Percentiles rank a stretch among this genome's conserved stretches.
These are phyloP conservation scores for Zasmidium angulare DNA, from an alignment of 2,329 filamentous ascomycete species.

Conservation along the genomic window DNA sequence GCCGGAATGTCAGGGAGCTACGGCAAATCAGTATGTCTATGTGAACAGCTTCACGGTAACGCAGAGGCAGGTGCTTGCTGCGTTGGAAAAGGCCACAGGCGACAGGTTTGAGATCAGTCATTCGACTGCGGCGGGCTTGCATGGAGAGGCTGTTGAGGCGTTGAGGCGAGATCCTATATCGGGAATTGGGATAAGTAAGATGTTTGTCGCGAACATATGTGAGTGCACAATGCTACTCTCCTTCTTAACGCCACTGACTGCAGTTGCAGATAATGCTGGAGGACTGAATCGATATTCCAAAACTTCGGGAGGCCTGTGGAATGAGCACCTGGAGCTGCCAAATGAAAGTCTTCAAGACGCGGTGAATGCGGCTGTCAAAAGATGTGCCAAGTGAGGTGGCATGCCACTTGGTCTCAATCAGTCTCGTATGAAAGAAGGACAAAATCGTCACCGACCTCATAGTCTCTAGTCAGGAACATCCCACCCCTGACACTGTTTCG, in stretches of 20 bases:
- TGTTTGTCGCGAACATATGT: background rate
- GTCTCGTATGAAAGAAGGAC: background rate
- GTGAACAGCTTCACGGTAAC: background rate
- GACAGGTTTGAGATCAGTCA: background rate
- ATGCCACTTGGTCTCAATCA: background rate
- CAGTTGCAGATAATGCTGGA: background rate
- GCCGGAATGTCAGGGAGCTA: background rate
- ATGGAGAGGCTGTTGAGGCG: background rate
- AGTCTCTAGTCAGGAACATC: background rate
- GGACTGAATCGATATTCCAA: background rate
- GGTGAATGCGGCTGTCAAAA: background rate
- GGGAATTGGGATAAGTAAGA: background rate
- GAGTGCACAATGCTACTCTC: background rate
- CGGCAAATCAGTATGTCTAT: constrained; percentile 1
- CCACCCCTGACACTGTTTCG: background rate
- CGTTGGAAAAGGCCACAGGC: background rate
- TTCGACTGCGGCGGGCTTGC: background rate
- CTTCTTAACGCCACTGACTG: background rate
- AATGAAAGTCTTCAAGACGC: background rate
- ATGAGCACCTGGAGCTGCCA: background rate
- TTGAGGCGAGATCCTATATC: background rate
- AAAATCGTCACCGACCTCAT: background rate
- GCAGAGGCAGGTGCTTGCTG: background rate
- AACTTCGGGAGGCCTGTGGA: background rate
- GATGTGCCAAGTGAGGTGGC: no score